Conservation (phyloP, 2,329 filamentous ascomycete genomes). For the Alternaria arborescens region DNA sequence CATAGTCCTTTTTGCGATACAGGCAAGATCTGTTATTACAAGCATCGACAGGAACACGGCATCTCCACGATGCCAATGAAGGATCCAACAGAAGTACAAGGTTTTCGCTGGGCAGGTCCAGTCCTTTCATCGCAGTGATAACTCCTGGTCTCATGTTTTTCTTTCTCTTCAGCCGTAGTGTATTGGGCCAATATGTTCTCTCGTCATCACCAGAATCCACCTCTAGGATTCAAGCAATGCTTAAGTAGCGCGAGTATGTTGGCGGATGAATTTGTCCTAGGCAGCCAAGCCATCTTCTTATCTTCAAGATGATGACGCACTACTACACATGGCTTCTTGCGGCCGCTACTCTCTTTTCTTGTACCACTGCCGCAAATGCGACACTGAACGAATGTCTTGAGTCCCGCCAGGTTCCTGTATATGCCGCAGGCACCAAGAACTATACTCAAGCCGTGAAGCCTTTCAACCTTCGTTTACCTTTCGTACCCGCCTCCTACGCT, state of each 20-base stretch:
- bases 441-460: constrained; percentile 40
- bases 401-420: constrained; percentile 25
- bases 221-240: constrained; percentile 1
- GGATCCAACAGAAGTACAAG: neutral
- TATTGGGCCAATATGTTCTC: neutral
- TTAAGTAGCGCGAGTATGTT: constrained; percentile 7
- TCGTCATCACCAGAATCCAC: neutral
- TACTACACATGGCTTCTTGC: constrained; percentile 9
- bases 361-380: constrained; percentile 12
- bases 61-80: neutral
- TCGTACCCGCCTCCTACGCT: constrained; percentile 63
- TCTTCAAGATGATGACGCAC: constrained; percentile 10
- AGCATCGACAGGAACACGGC: neutral
- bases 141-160: neutral
- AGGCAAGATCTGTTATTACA: constrained; percentile 1
- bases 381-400: constrained; percentile 32
- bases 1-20: neutral
- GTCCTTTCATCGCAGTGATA: neutral
- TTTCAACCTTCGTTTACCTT: constrained; percentile 40
- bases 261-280: neutral
- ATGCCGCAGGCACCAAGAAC: constrained; percentile 31
- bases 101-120: neutral
- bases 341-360: constrained; percentile 15
- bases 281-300: constrained; percentile 2
- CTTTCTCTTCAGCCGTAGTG: constrained; percentile 1